Percentiles rank a stretch among this genome's conserved stretches.
These are phyloP conservation scores for Ustulina deusta DNA, from an alignment of 2,329 filamentous ascomycete species.

Conservation along the genomic window DNA sequence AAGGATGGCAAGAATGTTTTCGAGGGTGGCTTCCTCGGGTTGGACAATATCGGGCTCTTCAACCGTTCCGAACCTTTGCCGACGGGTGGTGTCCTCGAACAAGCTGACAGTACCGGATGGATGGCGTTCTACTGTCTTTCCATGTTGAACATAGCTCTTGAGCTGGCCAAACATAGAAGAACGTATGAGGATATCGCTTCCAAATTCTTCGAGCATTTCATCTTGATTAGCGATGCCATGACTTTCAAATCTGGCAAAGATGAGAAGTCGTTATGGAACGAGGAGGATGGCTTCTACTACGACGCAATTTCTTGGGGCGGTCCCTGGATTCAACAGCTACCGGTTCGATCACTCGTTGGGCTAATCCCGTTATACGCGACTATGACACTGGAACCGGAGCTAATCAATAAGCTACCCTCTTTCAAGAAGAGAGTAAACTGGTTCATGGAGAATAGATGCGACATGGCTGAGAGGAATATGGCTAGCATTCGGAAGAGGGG, in stretches of 20 bases:
- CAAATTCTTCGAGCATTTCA: constrained; percentile 99
- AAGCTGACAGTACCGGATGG: constrained; percentile 98
- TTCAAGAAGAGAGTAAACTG: constrained; percentile 95
- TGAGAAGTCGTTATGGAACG: constrained; percentile 93
- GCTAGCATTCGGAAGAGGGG: constrained; percentile 91
- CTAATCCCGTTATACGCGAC: constrained; percentile 94
- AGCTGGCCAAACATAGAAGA: constrained; percentile 92
- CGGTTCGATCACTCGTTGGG: constrained; percentile 90
- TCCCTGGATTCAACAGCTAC: constrained; percentile 91
- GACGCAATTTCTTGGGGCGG: constrained; percentile 97
- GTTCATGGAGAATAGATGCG: constrained; percentile 90
- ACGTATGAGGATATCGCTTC: constrained; percentile 97
- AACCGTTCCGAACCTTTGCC: constrained; percentile 95
- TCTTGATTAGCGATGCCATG: constrained; percentile 98
- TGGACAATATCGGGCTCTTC: constrained; percentile 98
- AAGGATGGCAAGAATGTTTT: constrained; percentile 96
- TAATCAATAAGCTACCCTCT: constrained; percentile 89
- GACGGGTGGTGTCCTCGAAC: constrained; percentile 92
- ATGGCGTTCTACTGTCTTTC: constrained; percentile 98
- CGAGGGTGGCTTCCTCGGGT: constrained; percentile 92
- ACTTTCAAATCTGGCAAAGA: constrained; percentile 79
- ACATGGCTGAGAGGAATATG: constrained; percentile 93
- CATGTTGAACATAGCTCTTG: constrained; percentile 97
- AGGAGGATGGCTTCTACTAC: constrained; percentile 97
- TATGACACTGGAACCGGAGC: constrained; percentile 89